Conservation (phyloP, 805 yeast species). For the Barnettozyma vustinii region DNA sequence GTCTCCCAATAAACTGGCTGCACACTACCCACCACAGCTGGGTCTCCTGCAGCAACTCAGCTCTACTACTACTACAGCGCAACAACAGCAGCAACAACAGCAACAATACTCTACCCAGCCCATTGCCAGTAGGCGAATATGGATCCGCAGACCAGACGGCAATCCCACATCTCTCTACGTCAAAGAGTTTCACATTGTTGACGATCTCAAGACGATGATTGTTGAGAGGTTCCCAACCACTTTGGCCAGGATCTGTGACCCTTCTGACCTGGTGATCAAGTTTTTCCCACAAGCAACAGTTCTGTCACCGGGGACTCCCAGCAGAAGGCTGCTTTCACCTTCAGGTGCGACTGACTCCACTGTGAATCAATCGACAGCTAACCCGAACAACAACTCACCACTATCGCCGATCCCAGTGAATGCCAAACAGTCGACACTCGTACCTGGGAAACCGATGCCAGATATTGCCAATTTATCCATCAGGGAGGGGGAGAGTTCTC, state of each 20-base stretch:
- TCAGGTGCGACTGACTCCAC: not conserved
- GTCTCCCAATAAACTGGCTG: not conserved
- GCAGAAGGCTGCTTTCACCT: conserved; percentile 1
- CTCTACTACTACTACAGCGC: not conserved
- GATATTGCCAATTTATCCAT: conserved; percentile 10
- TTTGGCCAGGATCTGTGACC: conserved; percentile 54
- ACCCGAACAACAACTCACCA: conserved; percentile 12
- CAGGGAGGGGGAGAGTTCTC: conserved; percentile 12
- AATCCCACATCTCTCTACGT: conserved; percentile 69
- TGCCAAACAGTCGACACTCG: conserved; percentile 11
- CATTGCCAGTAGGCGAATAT: conserved; percentile 35
- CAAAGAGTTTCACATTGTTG: conserved; percentile 60
- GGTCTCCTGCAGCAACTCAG: not conserved
- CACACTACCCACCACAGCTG: not conserved
- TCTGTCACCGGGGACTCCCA: not conserved
- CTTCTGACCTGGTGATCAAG: conserved; percentile 53
- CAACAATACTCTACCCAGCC: conserved; percentile 7
- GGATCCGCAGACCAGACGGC: conserved; percentile 47
- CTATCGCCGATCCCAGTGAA: conserved; percentile 23
- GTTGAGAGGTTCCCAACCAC: conserved; percentile 63
- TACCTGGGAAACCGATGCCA: conserved; percentile 10
- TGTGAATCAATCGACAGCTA: conserved; percentile 1
- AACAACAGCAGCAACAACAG: conserved; percentile 1
- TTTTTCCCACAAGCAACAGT: conserved; percentile 11
- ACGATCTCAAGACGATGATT: conserved; percentile 70